Evolutionary conservation across 257 asterid genomes (phyloP).

Genomic region (Fraxinus excelsior): DNA sequence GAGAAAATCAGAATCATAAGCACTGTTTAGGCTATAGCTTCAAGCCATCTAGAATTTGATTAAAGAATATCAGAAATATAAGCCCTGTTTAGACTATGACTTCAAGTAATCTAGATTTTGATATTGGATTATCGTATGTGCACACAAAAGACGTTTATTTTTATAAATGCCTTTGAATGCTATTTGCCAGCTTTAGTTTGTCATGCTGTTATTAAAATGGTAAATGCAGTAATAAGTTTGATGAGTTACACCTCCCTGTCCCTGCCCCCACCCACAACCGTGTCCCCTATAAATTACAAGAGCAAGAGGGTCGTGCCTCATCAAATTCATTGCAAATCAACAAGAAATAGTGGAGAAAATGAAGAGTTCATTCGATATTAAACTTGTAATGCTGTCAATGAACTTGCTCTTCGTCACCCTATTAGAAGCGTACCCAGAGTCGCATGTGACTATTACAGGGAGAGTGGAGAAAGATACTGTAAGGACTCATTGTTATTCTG

Average conservation of each 20-base stretch:
- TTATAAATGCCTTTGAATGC: background rate
- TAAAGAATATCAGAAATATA: too few relatives aligned
- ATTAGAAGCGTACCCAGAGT: background rate
- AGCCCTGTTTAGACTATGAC: too few relatives aligned
- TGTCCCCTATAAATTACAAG: background rate
- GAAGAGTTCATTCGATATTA: background rate
- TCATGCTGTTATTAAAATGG: too few relatives aligned
- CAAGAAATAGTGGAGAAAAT: background rate
- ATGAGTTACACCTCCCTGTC: too few relatives aligned
- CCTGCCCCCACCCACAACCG: too few relatives aligned
- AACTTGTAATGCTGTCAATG: background rate
- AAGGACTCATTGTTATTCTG: background rate
- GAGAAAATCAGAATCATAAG: too few relatives aligned
- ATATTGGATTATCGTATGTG: too few relatives aligned
- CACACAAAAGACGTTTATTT: background rate
- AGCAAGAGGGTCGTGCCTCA: background rate
- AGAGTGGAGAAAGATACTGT: background rate
- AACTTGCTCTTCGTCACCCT: background rate
- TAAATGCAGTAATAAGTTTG: too few relatives aligned
- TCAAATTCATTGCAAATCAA: background rate
- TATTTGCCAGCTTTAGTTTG: background rate
- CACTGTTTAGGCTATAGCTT: too few relatives aligned
- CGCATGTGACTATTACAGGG: background rate
- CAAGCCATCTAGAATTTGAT: too few relatives aligned
- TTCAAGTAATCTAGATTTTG: too few relatives aligned